Evolutionary conservation across 768 basidiomycete species (phyloP).

Genomic region (Rubroboletus pulcherrimus): DNA sequence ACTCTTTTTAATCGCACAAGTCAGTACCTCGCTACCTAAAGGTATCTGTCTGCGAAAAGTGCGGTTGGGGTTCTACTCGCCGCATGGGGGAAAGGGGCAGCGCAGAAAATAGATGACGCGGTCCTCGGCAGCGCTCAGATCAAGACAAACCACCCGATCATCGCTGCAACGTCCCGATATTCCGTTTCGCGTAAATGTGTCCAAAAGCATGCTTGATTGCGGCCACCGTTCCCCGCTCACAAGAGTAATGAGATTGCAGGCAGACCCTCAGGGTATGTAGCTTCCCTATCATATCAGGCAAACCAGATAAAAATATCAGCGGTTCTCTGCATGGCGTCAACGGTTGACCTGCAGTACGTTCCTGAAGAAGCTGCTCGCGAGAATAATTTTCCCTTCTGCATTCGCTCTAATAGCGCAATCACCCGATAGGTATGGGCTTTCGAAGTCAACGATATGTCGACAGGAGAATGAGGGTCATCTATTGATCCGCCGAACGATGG

Average conservation of each 20-base stretch:
- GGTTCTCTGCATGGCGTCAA: background rate
- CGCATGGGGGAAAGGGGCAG: background rate
- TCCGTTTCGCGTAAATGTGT: too few relatives aligned
- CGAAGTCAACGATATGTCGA: background rate
- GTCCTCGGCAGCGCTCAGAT: background rate
- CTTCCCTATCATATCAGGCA: too few relatives aligned
- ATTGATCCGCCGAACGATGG: background rate
- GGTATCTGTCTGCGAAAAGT: background rate
- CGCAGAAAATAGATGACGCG: background rate
- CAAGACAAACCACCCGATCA: background rate
- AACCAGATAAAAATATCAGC: background rate
- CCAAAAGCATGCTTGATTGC: too few relatives aligned
- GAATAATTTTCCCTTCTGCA: background rate
- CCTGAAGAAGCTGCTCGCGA: background rate
- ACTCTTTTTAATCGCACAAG: too few relatives aligned
- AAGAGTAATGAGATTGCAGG: background rate
- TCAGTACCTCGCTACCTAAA: too few relatives aligned
- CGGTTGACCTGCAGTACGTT: background rate
- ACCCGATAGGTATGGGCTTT: background rate
- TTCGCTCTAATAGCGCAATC: background rate
- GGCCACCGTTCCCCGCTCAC: background rate
- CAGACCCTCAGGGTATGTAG: background rate
- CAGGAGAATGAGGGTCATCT: background rate
- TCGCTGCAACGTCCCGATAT: background rate
- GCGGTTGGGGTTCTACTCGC: background rate